Conservation (phyloP, 2,329 filamentous ascomycete species). For the Botrytis elliptica region DNA sequence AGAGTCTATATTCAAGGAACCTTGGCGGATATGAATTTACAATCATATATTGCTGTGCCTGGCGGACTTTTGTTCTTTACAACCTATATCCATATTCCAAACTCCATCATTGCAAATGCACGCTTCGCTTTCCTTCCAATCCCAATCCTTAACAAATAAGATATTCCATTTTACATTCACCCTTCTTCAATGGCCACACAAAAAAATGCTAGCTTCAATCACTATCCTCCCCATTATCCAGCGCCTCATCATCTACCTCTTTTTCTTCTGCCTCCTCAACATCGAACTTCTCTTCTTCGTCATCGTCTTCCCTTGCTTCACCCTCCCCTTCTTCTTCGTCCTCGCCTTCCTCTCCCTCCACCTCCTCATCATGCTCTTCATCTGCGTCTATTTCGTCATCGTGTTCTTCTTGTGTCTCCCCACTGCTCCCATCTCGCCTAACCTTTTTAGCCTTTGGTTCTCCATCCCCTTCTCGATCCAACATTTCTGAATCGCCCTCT, state of each 20-base stretch:
- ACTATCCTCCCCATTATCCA: slow-evolving; percentile 57
- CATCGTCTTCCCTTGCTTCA: slow-evolving; percentile 53
- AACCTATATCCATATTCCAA: slow-evolving; percentile 16
- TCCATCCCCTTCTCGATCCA: slow-evolving; percentile 32
- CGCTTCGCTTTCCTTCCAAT: slow-evolving; percentile 1
- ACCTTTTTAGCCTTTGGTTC: slow-evolving; percentile 21
- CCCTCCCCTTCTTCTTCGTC: slow-evolving; percentile 50
- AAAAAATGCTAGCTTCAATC: slow-evolving; percentile 28
- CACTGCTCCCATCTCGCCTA: slow-evolving; percentile 45
- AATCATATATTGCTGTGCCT: not conserved
- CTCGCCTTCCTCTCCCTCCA: slow-evolving; percentile 42
- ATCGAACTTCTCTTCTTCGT: slow-evolving; percentile 54
- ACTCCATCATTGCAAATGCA: slow-evolving; percentile 16
- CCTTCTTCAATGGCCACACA: not conserved
- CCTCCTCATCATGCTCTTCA: slow-evolving; percentile 43
- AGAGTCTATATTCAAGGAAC: not conserved
- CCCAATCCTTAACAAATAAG: not conserved
- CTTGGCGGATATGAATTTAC: not conserved
- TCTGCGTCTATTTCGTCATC: slow-evolving; percentile 48
- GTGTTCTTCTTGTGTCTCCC: slow-evolving; percentile 23
- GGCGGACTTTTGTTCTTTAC: slow-evolving; percentile 5
- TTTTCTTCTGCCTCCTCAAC: slow-evolving; percentile 54
- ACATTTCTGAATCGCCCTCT: slow-evolving; percentile 42
- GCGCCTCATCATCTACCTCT: slow-evolving; percentile 53
- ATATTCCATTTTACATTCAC: not conserved